phyloP scores from a whole-genome alignment of 768 basidiomycete genomes.

The Podaxis pistillaris region DNA sequence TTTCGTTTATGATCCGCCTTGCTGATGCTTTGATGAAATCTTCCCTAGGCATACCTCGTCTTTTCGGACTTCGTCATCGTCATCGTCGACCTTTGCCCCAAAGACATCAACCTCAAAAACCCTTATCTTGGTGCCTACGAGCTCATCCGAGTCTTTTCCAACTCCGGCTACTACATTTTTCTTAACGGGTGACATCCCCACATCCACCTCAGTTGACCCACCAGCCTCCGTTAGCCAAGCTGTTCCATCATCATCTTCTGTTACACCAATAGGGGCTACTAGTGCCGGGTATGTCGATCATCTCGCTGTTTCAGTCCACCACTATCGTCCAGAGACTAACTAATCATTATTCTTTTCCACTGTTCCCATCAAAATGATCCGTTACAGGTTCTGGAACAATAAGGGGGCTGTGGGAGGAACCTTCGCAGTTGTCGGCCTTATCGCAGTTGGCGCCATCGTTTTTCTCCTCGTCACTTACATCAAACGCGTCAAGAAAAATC shows the following conservation, averaged over 20 bases:
- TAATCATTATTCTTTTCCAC: not conserved
- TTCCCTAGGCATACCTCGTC: not conserved
- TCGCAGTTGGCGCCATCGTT: conserved; percentile 30
- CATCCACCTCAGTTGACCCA: not conserved
- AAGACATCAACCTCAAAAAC: not conserved
- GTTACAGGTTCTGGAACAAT: conserved; percentile 44
- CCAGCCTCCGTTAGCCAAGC: not conserved
- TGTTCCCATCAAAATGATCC: not conserved
- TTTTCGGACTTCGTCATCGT: not conserved
- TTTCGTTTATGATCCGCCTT: not conserved
- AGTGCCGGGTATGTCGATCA: not conserved
- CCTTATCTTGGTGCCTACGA: not conserved
- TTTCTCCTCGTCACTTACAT: conserved; percentile 11
- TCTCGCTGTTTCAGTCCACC: not conserved
- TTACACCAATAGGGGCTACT: not conserved
- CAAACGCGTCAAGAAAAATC: conserved; percentile 11
- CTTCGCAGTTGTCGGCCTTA: conserved; percentile 40
- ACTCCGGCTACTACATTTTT: not conserved
- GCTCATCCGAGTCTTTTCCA: not conserved
- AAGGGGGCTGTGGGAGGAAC: conserved; percentile 46
- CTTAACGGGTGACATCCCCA: not conserved
- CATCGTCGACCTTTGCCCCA: not conserved
- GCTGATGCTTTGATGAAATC: not conserved
- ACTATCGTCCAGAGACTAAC: not conserved
- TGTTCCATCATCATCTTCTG: not conserved